Base-by-base conservation (phyloP, 495 filamentous ascomycete species). In the Trichoderma asperelloides region DNA sequence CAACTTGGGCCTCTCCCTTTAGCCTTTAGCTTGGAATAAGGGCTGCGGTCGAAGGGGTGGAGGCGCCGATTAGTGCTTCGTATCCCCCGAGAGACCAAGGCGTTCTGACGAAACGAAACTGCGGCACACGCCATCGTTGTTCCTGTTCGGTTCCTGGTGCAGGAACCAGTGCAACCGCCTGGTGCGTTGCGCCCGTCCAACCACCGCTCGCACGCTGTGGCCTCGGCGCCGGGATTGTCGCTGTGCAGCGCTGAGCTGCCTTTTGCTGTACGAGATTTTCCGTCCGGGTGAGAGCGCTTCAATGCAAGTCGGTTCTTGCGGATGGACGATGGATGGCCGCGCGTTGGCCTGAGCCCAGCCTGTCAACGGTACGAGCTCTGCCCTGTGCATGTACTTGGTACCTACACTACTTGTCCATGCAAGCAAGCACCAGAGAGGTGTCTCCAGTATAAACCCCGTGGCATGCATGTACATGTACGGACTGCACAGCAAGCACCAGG, bases 51-150 rank as follows among this genome's bases (percentile, higher is more conserved):
- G 16, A 51, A 60, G 55, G 55, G 55, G 55, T 37, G 55, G 25
- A 30, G 43, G 55, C 55, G 55, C 55, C 55, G 55, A 60, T 60
- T 60, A 60, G 55, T 60, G 25, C 55, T 60, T 60, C 55, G 55
- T 60, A 60, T 60, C 55, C 55, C 55, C 55, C 55, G 25, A 60
- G 25, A 60, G 27, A 4, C 55, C n/a, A 25, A 60, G 16, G 27
- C 55, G 55, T 23, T 25, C 23, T 30, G 55, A 23, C 55, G 23
- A 60, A 25, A 15, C 28, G 55, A 23, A 28, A 9, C 9, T 7
- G 55, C 16, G 49, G n/a, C 49, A 16, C 49, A 55, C 49, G 49
- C 49, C 49, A 55, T 55, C 12, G 49, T 55, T 25, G 49, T 25
- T n/a, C 55, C n/a, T 30, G 55, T 30, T 60, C 30, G 55, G 55